These are phyloP conservation scores for Leucosporidium yakuticum DNA, from an alignment of 768 basidiomycete species.

Conservation along the genomic window DNA sequence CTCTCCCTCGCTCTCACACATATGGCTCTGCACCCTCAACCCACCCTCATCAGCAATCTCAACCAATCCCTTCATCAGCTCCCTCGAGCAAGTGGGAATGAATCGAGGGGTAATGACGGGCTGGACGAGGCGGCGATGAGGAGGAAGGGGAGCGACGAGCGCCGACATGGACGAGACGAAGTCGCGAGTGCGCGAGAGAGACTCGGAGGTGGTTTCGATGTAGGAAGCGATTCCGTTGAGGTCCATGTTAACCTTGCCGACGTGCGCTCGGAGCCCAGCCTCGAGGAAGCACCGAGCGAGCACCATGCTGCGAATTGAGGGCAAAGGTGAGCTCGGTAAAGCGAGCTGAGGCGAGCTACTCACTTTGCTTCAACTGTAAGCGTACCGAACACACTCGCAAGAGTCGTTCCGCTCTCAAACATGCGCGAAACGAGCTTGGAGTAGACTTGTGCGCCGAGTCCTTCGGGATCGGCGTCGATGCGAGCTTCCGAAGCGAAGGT, in stretches of 20 bases:
- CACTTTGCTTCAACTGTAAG: slow-evolving; percentile 78
- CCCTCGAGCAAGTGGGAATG: slow-evolving; percentile 77
- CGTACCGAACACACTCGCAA: slow-evolving; percentile 74
- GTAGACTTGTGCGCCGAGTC: slow-evolving; percentile 64
- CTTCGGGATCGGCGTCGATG: slow-evolving; percentile 56
- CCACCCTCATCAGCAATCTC: slow-evolving; percentile 50
- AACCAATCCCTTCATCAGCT: slow-evolving; percentile 60
- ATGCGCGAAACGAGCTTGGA: slow-evolving; percentile 60
- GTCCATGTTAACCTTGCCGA: slow-evolving; percentile 92
- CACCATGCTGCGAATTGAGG: slow-evolving; percentile 54
- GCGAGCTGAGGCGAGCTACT: slow-evolving; percentile 37
- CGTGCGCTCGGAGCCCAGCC: slow-evolving; percentile 67
- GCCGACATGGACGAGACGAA: slow-evolving; percentile 56
- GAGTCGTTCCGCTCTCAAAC: slow-evolving; percentile 66
- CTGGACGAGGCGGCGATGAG: slow-evolving; percentile 56
- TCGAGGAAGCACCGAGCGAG: slow-evolving; percentile 67
- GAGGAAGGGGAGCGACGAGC: slow-evolving; percentile 47
- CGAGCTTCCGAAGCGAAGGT: slow-evolving; percentile 74
- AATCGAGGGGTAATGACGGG: slow-evolving; percentile 86
- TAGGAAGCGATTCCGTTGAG: slow-evolving; percentile 59
- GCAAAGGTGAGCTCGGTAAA: neutral
- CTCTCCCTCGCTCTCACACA: slow-evolving; percentile 72
- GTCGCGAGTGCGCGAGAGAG: slow-evolving; percentile 52
- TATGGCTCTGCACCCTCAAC: slow-evolving; percentile 69
- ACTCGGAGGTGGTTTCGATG: slow-evolving; percentile 51